phyloP scores from a whole-genome alignment of 2,329 filamentous ascomycete species.

The Diaporthe capsici region DNA sequence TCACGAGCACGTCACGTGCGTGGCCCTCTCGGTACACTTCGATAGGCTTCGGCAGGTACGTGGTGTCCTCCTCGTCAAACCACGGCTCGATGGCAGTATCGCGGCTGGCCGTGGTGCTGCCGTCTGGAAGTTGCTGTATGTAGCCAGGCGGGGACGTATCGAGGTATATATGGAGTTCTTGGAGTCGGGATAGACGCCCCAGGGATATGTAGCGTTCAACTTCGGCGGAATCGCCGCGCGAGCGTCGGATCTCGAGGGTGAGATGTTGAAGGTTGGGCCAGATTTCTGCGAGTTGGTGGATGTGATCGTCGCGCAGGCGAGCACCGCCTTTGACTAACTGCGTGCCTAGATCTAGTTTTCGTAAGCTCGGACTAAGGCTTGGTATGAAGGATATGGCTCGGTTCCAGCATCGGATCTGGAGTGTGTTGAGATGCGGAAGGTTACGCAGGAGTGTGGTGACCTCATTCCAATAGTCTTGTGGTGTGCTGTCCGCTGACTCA shows the following conservation, averaged over 20 bases:
- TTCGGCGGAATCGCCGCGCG: constrained; percentile 34
- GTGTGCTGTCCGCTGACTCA: too few species aligned
- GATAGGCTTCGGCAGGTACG: not conserved
- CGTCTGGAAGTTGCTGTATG: too few species aligned
- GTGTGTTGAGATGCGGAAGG: not conserved
- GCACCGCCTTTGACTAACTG: too few species aligned
- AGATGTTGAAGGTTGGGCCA: constrained; percentile 35
- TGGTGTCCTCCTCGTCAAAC: constrained; percentile 31
- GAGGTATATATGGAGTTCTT: not conserved
- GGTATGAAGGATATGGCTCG: constrained; percentile 20
- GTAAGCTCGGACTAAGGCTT: constrained; percentile 7
- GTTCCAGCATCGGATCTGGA: constrained; percentile 16
- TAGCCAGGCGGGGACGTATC: not conserved
- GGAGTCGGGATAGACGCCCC: constrained; percentile 35
- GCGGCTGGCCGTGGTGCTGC: too few species aligned
- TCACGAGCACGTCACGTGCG: constrained; percentile 24
- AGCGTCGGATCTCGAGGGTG: constrained; percentile 22
- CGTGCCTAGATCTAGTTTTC: not conserved
- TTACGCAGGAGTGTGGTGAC: not conserved
- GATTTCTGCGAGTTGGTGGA: constrained; percentile 26
- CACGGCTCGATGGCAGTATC: constrained; percentile 31
- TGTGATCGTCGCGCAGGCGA: not conserved
- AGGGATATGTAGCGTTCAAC: constrained; percentile 33
- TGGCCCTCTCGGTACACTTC: constrained; percentile 33
- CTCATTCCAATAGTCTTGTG: not conserved